Percentiles rank a stretch among this genome's conserved stretches.
These are phyloP conservation scores for Acanthamoeba castellanii DNA, from an alignment of 208 protist genomes.

Conservation along the genomic window DNA sequence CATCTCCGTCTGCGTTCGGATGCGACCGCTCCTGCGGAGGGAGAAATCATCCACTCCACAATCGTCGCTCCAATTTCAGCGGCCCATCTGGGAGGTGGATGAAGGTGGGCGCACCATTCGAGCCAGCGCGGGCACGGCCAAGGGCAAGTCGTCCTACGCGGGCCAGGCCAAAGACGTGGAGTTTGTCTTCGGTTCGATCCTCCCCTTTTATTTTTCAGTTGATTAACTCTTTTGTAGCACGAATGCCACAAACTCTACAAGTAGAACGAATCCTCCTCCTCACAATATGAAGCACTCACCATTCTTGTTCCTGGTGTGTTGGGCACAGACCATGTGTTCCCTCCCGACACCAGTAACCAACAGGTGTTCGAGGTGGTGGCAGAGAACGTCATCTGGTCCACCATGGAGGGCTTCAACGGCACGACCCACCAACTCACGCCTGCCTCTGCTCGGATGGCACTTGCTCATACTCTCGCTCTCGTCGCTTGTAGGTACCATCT, in stretches of 20 bases:
- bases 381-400: constrained; percentile 28
- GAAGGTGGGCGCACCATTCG: background rate
- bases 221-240: background rate
- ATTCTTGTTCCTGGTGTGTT: background rate
- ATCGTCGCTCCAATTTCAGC: background rate
- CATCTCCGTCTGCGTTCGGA: constrained; percentile 14
- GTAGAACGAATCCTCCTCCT: background rate
- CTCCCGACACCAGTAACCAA: background rate
- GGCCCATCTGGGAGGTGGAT: constrained; percentile 10
- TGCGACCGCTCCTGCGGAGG: constrained; percentile 15
- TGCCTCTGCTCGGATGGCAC: background rate
- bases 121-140: background rate
- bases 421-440: background rate
- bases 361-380: constrained; percentile 52
- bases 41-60: constrained; percentile 1
- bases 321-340: constrained; percentile 48
- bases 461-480: background rate
- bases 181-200: constrained; percentile 16
- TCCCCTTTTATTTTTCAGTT: background rate
- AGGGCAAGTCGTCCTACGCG: constrained; percentile 29
- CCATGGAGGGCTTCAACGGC: constrained; percentile 66
- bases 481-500: constrained; percentile 85
- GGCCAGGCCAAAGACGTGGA: constrained; percentile 24
- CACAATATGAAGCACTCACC: background rate
- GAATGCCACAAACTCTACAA: background rate